Conservation (phyloP, 2,329 filamentous ascomycete species). For the Esteya vermicola region DNA sequence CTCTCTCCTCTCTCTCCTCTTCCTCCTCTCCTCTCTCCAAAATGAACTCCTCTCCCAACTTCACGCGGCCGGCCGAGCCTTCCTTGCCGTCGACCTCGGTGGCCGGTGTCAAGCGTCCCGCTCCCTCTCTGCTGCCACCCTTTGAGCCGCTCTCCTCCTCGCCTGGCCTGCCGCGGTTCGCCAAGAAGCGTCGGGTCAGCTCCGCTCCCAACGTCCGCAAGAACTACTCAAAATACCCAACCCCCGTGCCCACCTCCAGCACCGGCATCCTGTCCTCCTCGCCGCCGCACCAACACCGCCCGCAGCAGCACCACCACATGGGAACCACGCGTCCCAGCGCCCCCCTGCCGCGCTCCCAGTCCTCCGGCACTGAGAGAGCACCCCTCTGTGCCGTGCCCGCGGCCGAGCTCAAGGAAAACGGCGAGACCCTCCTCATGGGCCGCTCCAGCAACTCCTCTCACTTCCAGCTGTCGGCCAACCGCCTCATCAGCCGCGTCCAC, state of each 20-base stretch:
- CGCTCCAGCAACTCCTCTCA: slow-evolving; percentile 92
- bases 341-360: too few species aligned
- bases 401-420: slow-evolving; percentile 66
- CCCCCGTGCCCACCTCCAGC: slow-evolving; percentile 84
- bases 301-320: slow-evolving; percentile 27
- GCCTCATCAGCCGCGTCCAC: slow-evolving; percentile 84
- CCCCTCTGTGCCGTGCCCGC: slow-evolving; percentile 76
- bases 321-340: too few species aligned
- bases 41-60: slow-evolving; percentile 28
- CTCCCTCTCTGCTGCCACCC: slow-evolving; percentile 57
- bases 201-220: slow-evolving; percentile 15
- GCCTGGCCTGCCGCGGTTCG: slow-evolving; percentile 52
- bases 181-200: slow-evolving; percentile 31
- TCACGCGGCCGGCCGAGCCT: slow-evolving; percentile 18
- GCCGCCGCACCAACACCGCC: slow-evolving; percentile 47
- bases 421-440: slow-evolving; percentile 74
- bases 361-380: slow-evolving; percentile 61
- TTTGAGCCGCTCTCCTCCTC: slow-evolving; percentile 74
- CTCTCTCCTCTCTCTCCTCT: too few species aligned
- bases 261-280: slow-evolving; percentile 84
- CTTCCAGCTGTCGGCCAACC: slow-evolving; percentile 84
- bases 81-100: slow-evolving; percentile 20
- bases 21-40: slow-evolving; percentile 3
- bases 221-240: slow-evolving; percentile 64
- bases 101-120: slow-evolving; percentile 43